phyloP scores from a whole-genome alignment of 2,329 filamentous ascomycete species.

The Coniella vitis region DNA sequence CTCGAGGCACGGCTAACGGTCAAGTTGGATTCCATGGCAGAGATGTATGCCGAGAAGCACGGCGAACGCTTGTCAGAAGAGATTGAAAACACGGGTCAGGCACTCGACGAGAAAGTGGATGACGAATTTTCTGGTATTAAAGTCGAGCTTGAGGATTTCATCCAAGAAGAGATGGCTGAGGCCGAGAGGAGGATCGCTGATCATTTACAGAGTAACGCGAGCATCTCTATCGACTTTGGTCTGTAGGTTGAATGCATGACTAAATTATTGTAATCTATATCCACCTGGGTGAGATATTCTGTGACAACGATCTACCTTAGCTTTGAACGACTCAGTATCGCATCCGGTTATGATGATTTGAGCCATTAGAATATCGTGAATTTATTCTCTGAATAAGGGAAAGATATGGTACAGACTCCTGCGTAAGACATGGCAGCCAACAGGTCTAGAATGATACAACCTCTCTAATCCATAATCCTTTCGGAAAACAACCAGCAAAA shows the following conservation, averaged over 20 bases:
- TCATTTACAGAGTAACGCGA: conserved; percentile 4
- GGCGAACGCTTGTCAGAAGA: background rate
- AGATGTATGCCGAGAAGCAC: background rate
- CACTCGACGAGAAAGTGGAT: conserved; percentile 4
- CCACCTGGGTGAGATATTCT: too few species aligned
- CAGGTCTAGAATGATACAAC: too few species aligned
- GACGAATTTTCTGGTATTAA: conserved; percentile 4
- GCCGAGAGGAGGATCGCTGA: conserved; percentile 4
- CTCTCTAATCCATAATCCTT: too few species aligned
- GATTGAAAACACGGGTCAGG: background rate
- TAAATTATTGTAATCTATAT: too few species aligned
- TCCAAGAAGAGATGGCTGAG: conserved; percentile 7
- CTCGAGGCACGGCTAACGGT: conserved; percentile 2
- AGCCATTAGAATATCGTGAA: too few species aligned
- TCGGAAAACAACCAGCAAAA: too few species aligned
- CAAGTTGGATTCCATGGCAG: background rate
- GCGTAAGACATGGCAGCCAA: too few species aligned
- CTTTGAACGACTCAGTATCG: too few species aligned
- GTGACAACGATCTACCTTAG: too few species aligned
- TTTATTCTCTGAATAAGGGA: too few species aligned
- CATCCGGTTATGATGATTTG: too few species aligned
- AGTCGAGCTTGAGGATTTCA: conserved; percentile 4
- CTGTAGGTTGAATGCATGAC: background rate
- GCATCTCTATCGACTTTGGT: conserved; percentile 1
- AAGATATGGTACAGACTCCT: too few species aligned